phyloP scores from a whole-genome alignment of 1,284 basidiomycete genomes.

The Apiotrichum brassicae region DNA sequence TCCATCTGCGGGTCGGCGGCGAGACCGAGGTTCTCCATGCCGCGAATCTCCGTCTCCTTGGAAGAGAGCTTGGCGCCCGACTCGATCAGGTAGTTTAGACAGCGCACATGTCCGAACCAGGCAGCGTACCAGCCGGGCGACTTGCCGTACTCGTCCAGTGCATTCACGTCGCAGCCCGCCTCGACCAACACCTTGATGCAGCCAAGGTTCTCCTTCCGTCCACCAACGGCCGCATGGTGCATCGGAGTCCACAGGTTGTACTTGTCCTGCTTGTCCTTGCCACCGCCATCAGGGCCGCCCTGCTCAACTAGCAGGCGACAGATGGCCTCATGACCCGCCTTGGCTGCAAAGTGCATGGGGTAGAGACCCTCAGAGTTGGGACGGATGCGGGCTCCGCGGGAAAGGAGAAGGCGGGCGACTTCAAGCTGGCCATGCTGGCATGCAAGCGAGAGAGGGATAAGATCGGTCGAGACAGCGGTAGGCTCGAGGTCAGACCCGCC shows the following conservation, averaged over 20 bases:
- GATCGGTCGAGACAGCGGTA: conserved; percentile 57
- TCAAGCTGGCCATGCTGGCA: conserved; percentile 83
- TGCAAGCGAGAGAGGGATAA: conserved; percentile 84
- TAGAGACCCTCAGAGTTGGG: conserved; percentile 93
- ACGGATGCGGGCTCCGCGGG: conserved; percentile 68
- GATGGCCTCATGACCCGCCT: conserved; percentile 80
- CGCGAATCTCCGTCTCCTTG: conserved; percentile 26
- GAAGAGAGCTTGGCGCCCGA: conserved; percentile 47
- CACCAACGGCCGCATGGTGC: conserved; percentile 89
- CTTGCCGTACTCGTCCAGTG: conserved; percentile 78
- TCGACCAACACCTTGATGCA: conserved; percentile 74
- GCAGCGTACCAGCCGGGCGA: conserved; percentile 90
- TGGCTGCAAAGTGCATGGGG: conserved; percentile 96
- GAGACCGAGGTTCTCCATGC: conserved; percentile 42
- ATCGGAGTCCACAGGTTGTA: conserved; percentile 98
- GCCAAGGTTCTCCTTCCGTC: conserved; percentile 54
- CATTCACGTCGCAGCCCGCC: conserved; percentile 67
- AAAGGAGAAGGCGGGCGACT: conserved; percentile 70
- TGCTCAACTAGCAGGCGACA: conserved; percentile 71
- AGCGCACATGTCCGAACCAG: conserved; percentile 89
- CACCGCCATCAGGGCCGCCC: conserved; percentile 48
- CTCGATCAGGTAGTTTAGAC: conserved; percentile 65
- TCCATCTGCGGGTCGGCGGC: conserved; percentile 44
- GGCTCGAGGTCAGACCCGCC: conserved; percentile 56
- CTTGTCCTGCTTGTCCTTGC: conserved; percentile 87